Evolutionary conservation across 2,329 filamentous ascomycete genomes (phyloP).

Genomic region (Arthrinium puccinioides): DNA sequence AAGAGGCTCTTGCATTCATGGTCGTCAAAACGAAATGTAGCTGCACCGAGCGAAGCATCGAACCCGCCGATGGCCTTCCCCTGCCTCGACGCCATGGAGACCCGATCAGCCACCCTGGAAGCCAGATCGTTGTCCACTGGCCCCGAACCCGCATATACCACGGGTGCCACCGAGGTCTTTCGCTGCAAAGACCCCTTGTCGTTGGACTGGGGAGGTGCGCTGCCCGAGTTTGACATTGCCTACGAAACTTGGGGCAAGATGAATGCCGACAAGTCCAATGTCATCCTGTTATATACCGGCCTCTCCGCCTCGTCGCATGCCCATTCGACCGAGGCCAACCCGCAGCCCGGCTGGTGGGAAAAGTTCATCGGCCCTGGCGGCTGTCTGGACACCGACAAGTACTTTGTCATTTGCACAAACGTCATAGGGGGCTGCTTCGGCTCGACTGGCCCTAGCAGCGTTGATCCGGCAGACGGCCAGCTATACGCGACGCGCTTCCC

Average conservation of each 20-base stretch:
- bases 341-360: constrained; percentile 96
- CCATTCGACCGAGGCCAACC: constrained; percentile 80
- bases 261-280: constrained; percentile 77
- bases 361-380: constrained; percentile 88
- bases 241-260: constrained; percentile 88
- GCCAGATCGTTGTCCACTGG: constrained; percentile 63
- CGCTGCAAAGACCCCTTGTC: constrained; percentile 67
- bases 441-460: constrained; percentile 81
- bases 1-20: constrained; percentile 16
- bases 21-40: constrained; percentile 12
- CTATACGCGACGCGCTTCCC: constrained; percentile 92
- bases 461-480: constrained; percentile 82
- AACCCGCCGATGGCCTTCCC: constrained; percentile 87
- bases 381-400: constrained; percentile 83
- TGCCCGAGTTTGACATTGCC: constrained; percentile 82
- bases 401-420: constrained; percentile 93
- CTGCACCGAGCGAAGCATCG: constrained; percentile 39
- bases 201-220: constrained; percentile 90
- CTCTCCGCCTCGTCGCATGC: constrained; percentile 96
- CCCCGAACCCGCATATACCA: constrained; percentile 90
- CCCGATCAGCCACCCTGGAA: constrained; percentile 66
- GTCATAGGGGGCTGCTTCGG: constrained; percentile 94
- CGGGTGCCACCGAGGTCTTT: constrained; percentile 74
- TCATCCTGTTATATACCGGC: constrained; percentile 86
- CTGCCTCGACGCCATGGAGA: constrained; percentile 79